Conservation (phyloP, 2,329 filamentous ascomycete genomes). For the Chrysoporthe cubensis region DNA sequence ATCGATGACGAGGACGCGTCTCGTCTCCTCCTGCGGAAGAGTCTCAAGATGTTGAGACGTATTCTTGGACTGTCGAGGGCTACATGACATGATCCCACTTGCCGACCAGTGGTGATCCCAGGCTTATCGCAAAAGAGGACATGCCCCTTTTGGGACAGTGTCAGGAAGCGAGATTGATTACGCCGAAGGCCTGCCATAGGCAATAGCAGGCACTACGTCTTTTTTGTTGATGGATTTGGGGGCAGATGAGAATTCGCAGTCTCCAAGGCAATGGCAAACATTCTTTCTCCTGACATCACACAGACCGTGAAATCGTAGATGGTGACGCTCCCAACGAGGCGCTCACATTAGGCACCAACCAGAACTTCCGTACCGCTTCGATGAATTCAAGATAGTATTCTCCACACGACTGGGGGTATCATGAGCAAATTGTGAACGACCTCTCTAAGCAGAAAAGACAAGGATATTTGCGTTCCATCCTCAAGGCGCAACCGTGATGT, state of each 20-base stretch:
- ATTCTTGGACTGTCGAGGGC: conserved; percentile 23
- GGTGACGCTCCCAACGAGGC: background rate
- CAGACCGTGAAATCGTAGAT: conserved; percentile 5
- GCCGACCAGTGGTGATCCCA: conserved; percentile 19
- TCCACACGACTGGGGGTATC: conserved; percentile 17
- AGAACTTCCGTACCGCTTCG: background rate
- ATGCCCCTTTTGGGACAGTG: conserved; percentile 18
- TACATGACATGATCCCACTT: conserved; percentile 24
- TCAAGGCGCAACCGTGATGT: conserved; percentile 35
- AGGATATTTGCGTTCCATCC: background rate
- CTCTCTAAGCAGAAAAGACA: conserved; percentile 1
- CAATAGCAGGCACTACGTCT: background rate
- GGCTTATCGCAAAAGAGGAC: conserved; percentile 14
- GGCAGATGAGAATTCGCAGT: conserved; percentile 21
- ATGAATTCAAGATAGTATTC: background rate
- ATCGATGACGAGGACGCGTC: conserved; percentile 22
- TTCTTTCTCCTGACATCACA: conserved; percentile 15
- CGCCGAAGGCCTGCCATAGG: conserved; percentile 14
- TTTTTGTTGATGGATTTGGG: conserved; percentile 24
- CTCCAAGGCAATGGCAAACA: conserved; percentile 23
- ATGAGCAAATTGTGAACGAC: conserved; percentile 8
- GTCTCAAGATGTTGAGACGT: conserved; percentile 24
- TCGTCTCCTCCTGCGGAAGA: conserved; percentile 21
- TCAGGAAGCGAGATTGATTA: conserved; percentile 22
- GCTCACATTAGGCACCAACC: too few species aligned